Evolutionary conservation across 2,329 filamentous ascomycete species (phyloP).

Genomic region (Elsinoe perseae): DNA sequence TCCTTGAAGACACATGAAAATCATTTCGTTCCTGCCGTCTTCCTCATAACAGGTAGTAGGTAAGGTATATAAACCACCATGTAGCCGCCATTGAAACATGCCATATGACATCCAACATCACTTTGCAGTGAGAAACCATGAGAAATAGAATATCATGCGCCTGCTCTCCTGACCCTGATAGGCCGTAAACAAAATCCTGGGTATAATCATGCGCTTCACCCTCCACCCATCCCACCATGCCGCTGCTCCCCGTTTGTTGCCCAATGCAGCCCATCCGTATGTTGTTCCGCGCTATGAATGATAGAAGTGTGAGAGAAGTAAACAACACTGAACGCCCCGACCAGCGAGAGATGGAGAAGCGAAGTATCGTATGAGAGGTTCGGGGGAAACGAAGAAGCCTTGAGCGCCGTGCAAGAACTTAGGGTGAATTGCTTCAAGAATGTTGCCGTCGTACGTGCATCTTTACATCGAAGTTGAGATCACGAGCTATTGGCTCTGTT

Average conservation of each 20-base stretch:
- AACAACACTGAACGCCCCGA: background rate
- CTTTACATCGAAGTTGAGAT: background rate
- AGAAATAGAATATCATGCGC: background rate
- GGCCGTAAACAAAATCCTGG: background rate
- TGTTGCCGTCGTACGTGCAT: background rate
- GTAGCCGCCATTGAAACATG: no score
- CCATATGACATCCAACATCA: no score
- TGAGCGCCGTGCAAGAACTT: background rate
- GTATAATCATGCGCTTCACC: background rate
- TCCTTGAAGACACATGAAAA: background rate
- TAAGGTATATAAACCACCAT: background rate
- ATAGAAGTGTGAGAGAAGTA: background rate
- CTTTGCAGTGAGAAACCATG: background rate
- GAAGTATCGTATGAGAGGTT: background rate
- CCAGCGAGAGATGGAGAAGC: background rate
- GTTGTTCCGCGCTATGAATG: conserved; percentile 8
- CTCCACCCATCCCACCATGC: background rate
- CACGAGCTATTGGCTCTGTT: conserved; percentile 12
- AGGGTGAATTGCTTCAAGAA: conserved; percentile 1
- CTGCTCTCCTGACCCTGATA: background rate
- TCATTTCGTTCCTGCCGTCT: background rate
- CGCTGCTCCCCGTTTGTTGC: conserved; percentile 1
- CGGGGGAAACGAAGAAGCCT: background rate
- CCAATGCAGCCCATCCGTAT: background rate
- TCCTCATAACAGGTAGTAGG: background rate